Base-by-base conservation (phyloP, 1,284 basidiomycete genomes). In the Ganoderma resinaceum region DNA sequence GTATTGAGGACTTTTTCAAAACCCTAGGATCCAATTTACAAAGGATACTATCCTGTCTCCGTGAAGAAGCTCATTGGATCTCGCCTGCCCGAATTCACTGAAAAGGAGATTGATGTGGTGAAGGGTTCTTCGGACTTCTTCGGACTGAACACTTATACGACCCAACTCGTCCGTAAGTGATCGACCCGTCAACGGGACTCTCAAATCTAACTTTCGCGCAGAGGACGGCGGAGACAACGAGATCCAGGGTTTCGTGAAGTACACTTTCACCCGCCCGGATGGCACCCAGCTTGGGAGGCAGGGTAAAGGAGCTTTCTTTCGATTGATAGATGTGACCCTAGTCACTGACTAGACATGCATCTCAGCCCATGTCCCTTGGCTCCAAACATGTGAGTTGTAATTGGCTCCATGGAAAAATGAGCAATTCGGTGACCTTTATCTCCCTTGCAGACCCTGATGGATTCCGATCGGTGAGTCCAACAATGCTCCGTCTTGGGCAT, bases 281-380 rank as follows among this genome's bases (percentile, higher is more conserved):
- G 86, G 87, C 1, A 81, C 80, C 3, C 83, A 88, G 70, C 82
- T 94, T 33, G 93, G 91, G 0, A 89, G 82, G 1, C 87, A 92
- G 82, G 86, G 89, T 89, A 77, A 65, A 77, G 69, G 8, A 26
- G 58, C 43, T 35, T 62, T 35, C n/a, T 49, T 52, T 14, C 31
- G 8, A 46, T 58, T 63, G n/a, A 66, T 55, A 33, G 29, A 18
- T 53, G 16, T 29, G 18, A 16, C 58, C 26, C 43, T 33, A 58
- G 65, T 14, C 29, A 35, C 12, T 66, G 35, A 26, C 2, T 2
- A 29, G 35, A 26, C 12, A 23, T 26, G 5, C 16, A 5, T 26
- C 23, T 42, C 16, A 89, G 88, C 87, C 11, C 86, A 88, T 70
- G 86, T 86, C 66, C 76, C 84, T 16, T 92, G 89, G 87, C 78